Conservation (phyloP, 2,329 filamentous ascomycete genomes). For the Penicillium brasilianum region DNA sequence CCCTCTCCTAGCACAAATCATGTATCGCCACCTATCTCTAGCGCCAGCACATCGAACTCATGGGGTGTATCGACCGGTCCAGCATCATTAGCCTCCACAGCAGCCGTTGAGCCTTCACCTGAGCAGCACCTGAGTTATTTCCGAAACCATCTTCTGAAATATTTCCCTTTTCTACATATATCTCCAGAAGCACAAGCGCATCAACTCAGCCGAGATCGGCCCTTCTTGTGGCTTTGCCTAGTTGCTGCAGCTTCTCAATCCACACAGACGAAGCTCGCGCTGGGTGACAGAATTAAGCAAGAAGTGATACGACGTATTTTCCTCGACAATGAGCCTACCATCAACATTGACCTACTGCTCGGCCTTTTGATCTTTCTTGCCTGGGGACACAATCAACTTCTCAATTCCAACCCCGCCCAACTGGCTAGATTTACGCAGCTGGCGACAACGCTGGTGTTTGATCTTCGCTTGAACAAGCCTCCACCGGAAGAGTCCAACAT, state of each 20-base stretch:
- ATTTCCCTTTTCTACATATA: constrained; percentile 55
- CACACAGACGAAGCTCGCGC: constrained; percentile 45
- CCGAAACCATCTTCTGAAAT: constrained; percentile 47
- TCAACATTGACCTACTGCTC: constrained; percentile 56
- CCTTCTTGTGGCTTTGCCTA: constrained; percentile 59
- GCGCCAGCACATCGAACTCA: background rate
- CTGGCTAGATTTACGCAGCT: constrained; percentile 21
- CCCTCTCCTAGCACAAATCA: constrained; percentile 20
- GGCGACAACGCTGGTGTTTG: constrained; percentile 17
- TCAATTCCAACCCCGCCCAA: constrained; percentile 20
- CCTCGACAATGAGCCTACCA: constrained; percentile 47
- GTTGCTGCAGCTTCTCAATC: constrained; percentile 54
- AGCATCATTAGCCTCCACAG: background rate
- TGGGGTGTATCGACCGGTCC: background rate
- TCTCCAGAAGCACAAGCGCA: constrained; percentile 38
- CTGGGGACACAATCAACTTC: constrained; percentile 44
- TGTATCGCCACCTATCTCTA: background rate
- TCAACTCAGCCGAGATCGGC: constrained; percentile 48
- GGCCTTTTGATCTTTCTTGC: constrained; percentile 54
- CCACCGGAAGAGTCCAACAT: constrained; percentile 11
- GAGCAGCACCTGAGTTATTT: constrained; percentile 52
- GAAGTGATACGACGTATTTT: constrained; percentile 55
- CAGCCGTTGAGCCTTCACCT: constrained; percentile 27
- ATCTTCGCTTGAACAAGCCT: constrained; percentile 27
- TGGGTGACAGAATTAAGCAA: constrained; percentile 51